Evolutionary conservation across 352 stramenopile species (phyloP), one percentile per base, ranked within the genome.

Genomic region (Pythium coloratum): DNA sequence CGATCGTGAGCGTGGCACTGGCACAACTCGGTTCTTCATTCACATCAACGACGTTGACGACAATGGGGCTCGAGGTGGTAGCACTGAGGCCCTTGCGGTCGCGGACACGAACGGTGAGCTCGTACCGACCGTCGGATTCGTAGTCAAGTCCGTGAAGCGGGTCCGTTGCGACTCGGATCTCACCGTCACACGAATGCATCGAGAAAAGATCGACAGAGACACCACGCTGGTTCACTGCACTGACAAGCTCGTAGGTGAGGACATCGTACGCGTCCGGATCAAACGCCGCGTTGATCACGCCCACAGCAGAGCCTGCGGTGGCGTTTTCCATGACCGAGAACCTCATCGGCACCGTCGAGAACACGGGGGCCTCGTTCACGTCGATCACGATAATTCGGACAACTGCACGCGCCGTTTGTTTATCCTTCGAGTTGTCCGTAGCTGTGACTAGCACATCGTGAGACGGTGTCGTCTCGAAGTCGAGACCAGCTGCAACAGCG

Each of bases 171-270:
- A 89, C 30, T 1, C 76, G 72, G 60, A 89, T 59, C 71, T 87
- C 76, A 47, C 78, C 81, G 59, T 83, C 71, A 42, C 81, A 89
- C 13, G 76, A 82, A 54, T 80, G 66, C n/a, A 89, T 73, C 56
- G 73, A 78, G 16, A 89, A 89, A 0, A 77, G 47, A 61, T 89
- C 73, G 0, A 88, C 75, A 1, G 77, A 77, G 2, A 59, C 38
- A 6, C 75, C 81, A 1, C 46, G 59, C 6, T 28, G 3, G 54
- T 88, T 72, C 2, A 62, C 56, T 13, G 69, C 67, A 20, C 67
- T 24, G 5, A 73, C 51, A 4, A 88, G 46, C 18, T 83, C 54
- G 38, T 86, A 85, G 1, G 70, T 76, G 42, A 86, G 49, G 0
- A 77, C 33, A 57, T 89, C 78, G n/a, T 69, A 83, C 59, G 66